Conservation (phyloP, 2,329 filamentous ascomycete species). For the Sarocladiaceae sp. region DNA sequence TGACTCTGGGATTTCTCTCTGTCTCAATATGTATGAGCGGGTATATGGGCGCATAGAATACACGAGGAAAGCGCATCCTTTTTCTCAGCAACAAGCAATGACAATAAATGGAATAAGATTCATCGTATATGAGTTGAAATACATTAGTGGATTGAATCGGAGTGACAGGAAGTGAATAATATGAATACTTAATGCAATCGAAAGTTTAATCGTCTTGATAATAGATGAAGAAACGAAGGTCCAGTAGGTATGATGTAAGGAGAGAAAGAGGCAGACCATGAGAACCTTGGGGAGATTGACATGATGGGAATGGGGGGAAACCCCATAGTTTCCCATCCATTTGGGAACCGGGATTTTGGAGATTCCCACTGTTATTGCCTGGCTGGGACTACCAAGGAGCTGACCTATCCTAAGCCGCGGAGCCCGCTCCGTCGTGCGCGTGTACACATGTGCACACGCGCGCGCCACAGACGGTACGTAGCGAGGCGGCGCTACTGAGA, state of each 20-base stretch:
- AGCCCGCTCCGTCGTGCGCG: no score
- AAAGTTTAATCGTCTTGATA: no score
- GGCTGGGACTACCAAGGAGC: no score
- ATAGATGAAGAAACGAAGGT: not conserved
- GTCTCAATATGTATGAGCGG: slow-evolving; percentile 6
- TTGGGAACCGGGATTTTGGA: not conserved
- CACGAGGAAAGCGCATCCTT: slow-evolving; percentile 9
- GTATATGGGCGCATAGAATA: slow-evolving; percentile 9
- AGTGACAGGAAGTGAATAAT: not conserved
- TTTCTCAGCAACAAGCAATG: not conserved
- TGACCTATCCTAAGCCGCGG: no score
- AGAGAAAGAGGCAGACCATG: not conserved
- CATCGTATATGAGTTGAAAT: not conserved
- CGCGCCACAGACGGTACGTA: no score
- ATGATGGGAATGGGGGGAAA: not conserved
- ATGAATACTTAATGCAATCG: no score
- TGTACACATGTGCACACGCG: no score
- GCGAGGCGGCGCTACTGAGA: no score
- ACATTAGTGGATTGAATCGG: not conserved
- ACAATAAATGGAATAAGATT: not conserved
- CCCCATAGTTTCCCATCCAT: not conserved
- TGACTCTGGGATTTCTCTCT: not conserved
- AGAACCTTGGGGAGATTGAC: not conserved
- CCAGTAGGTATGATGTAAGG: not conserved
- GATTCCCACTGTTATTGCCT: slow-evolving; percentile 1